phyloP scores from a whole-genome alignment of 805 yeast species.

The Yarrowia hollandica region DNA sequence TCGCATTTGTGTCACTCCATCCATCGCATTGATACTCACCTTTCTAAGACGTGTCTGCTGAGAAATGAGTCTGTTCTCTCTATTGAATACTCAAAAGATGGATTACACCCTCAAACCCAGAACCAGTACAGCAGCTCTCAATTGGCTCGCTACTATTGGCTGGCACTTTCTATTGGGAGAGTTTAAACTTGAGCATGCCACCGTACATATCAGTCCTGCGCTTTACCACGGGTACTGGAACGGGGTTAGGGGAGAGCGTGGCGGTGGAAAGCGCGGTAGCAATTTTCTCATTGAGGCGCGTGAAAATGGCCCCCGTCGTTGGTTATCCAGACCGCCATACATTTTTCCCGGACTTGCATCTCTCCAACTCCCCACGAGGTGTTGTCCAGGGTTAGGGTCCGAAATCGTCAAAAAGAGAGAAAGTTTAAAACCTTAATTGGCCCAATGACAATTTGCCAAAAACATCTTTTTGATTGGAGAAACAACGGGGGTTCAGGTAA shows the following conservation, averaged over 20 bases:
- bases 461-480: conserved; percentile 22
- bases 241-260: no score
- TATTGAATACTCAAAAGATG: conserved; percentile 20
- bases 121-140: background rate
- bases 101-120: conserved; percentile 3
- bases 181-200: background rate
- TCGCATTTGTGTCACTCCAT: background rate
- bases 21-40: conserved; percentile 1
- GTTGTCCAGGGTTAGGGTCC: no score
- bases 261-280: no score
- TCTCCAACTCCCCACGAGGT: no score
- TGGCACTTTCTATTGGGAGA: conserved; percentile 20
- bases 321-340: background rate
- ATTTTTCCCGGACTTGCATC: no score
- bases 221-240: no score
- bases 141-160: conserved; percentile 25
- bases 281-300: no score
- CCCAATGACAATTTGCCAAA: conserved; percentile 9
- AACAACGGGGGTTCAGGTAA: background rate
- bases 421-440: background rate
- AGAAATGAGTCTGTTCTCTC: conserved; percentile 26
- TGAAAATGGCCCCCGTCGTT: no score
- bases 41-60: conserved; percentile 21
- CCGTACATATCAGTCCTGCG: conserved; percentile 4
- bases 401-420: no score